These are phyloP conservation scores for Sclerotinia borealis DNA, from an alignment of 2,329 filamentous ascomycete species.

Conservation along the genomic window DNA sequence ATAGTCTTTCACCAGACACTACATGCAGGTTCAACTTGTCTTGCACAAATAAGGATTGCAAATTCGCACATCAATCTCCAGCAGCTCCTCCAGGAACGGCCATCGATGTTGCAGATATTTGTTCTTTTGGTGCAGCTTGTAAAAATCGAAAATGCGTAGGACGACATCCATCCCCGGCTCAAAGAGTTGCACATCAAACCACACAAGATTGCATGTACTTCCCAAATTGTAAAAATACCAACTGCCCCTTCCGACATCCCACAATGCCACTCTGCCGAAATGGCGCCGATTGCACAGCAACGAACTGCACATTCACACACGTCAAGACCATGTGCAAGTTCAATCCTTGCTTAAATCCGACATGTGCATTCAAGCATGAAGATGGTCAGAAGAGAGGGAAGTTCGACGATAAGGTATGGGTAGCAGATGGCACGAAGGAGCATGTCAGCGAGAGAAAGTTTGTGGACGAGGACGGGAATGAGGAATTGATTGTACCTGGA, in stretches of 20 bases:
- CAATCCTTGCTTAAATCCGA: slow-evolving; percentile 84
- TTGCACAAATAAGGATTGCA: slow-evolving; percentile 85
- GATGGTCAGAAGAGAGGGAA: slow-evolving; percentile 79
- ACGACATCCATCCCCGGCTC: slow-evolving; percentile 85
- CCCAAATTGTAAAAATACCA: slow-evolving; percentile 82
- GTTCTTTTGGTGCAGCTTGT: slow-evolving; percentile 83
- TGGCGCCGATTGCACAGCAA: slow-evolving; percentile 75
- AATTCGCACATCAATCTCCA: slow-evolving; percentile 90
- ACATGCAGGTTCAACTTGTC: slow-evolving; percentile 85
- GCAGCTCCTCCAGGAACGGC: slow-evolving; percentile 72
- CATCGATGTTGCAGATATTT: slow-evolving; percentile 74
- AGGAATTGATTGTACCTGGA: slow-evolving; percentile 40
- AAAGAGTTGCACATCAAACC: slow-evolving; percentile 69
- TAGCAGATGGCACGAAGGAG: slow-evolving; percentile 49
- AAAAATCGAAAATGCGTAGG: slow-evolving; percentile 92
- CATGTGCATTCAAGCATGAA: slow-evolving; percentile 82
- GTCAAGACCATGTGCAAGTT: slow-evolving; percentile 79
- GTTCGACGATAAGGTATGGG: slow-evolving; percentile 90
- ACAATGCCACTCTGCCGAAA: slow-evolving; percentile 83
- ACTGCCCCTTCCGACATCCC: slow-evolving; percentile 86
- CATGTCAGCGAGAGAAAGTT: slow-evolving; percentile 89
- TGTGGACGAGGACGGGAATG: slow-evolving; percentile 61
- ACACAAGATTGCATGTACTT: slow-evolving; percentile 88
- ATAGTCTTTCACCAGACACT: slow-evolving; percentile 54
- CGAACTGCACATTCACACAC: slow-evolving; percentile 87